Percentiles rank a stretch among this genome's conserved stretches.
These are phyloP conservation scores for Fonsecaea pugnacius DNA, from an alignment of 2,329 filamentous ascomycete species.

Conservation along the genomic window DNA sequence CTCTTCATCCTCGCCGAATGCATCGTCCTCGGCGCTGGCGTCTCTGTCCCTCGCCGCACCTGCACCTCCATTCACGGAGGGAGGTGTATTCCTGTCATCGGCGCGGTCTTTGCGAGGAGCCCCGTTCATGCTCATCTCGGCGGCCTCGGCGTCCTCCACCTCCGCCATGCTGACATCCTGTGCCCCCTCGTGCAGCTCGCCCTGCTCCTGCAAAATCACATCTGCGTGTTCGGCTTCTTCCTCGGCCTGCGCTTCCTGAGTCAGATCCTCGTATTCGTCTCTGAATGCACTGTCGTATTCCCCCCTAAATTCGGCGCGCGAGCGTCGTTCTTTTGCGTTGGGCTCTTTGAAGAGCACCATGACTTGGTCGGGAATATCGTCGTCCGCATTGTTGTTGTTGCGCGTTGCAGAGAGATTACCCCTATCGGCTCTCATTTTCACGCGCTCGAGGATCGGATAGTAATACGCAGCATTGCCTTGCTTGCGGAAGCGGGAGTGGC, in stretches of 20 bases:
- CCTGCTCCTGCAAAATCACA: constrained; percentile 37
- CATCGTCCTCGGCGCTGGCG: constrained; percentile 22
- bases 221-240: constrained; percentile 36
- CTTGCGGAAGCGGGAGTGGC: constrained; percentile 41
- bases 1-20: constrained; percentile 26
- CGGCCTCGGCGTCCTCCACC: constrained; percentile 31
- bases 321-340: constrained; percentile 36
- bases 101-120: constrained; percentile 18
- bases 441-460: constrained; percentile 56
- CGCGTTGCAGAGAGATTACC: constrained; percentile 44
- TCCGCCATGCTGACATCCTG: constrained; percentile 34
- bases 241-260: constrained; percentile 21
- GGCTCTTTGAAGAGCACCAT: constrained; percentile 58
- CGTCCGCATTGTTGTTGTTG: constrained; percentile 46
- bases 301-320: constrained; percentile 49
- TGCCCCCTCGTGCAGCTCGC: constrained; percentile 27
- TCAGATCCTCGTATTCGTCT: constrained; percentile 36
- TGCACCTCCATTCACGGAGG: constrained; percentile 9
- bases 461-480: constrained; percentile 60
- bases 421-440: constrained; percentile 56
- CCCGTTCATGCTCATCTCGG: constrained; percentile 25
- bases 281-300: constrained; percentile 53
- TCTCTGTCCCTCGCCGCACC: not conserved
- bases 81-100: constrained; percentile 24
- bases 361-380: constrained; percentile 54